Evolutionary conservation across 2,329 filamentous ascomycete genomes (phyloP).

Genomic region (Geosmithia morbida): DNA sequence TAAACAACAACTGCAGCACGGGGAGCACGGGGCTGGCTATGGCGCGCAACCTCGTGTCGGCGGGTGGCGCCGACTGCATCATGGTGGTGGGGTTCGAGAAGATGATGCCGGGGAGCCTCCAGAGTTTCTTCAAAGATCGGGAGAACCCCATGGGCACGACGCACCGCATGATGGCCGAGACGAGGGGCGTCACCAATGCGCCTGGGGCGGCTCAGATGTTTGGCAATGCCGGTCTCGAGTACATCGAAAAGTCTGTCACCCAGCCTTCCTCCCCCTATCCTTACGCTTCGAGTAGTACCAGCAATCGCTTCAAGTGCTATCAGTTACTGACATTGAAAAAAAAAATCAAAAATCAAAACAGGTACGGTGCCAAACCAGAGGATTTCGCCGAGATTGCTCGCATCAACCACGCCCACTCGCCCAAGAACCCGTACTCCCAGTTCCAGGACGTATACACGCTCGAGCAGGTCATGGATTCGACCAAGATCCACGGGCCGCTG

Average conservation of each 20-base stretch:
- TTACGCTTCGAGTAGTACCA: background rate
- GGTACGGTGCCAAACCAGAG: constrained; percentile 65
- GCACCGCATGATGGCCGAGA: constrained; percentile 66
- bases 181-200: constrained; percentile 65
- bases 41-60: constrained; percentile 63
- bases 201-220: constrained; percentile 88
- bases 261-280: constrained; percentile 10
- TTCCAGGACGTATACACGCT: constrained; percentile 86
- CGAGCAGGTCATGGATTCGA: constrained; percentile 62
- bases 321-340: too few relatives aligned
- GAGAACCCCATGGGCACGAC: constrained; percentile 64
- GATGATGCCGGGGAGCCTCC: constrained; percentile 86
- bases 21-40: constrained; percentile 85
- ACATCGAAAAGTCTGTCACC: constrained; percentile 93
- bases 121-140: constrained; percentile 73
- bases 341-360: too few relatives aligned
- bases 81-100: constrained; percentile 95
- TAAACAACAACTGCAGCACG: constrained; percentile 97
- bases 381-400: constrained; percentile 94
- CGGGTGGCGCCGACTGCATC: constrained; percentile 75
- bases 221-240: constrained; percentile 84
- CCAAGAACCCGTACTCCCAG: constrained; percentile 93
- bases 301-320: too few relatives aligned
- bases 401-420: constrained; percentile 84
- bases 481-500: constrained; percentile 72